Evolutionary conservation across 2,329 filamentous ascomycete genomes (phyloP), one percentile per base, ranked within the genome.

Genomic region (Aspergillus vadensis): DNA sequence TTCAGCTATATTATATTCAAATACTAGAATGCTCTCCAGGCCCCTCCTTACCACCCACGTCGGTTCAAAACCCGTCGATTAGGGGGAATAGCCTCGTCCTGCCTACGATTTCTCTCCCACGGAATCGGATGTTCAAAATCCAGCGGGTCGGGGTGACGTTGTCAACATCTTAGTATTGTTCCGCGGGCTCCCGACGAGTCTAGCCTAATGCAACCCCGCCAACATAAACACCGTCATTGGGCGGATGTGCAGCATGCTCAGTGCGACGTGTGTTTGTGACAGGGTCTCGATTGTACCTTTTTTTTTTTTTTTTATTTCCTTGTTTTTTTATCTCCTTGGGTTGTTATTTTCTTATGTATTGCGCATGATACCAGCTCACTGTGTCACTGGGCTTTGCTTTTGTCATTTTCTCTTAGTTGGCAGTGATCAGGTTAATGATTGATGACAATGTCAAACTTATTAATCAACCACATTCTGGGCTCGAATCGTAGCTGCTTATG

Each of bases 1-100:
- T 60, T 23, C 72, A 88, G 86, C 66, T 88, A 95, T 85, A 93
- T 96, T 74, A 95, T 96, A 70, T 84, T 95, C 72, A 95, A 94
- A 81, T 94, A 92, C 77, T 96, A 91, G 78, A 67, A 57, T 27
- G 49, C 41, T 48, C 41, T 27, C 48, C 41, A 38, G 38, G n/a
- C 52, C 56, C 41, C 36, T 38, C 32, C 43, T 49, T 49, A 23
- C 49, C 19, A 41, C 53, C 23, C 44, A 57, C 47, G 54, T 64
- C 48, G 50, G 50, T 57, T 51, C 32, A 53, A 19, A 25, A 48
- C n/a, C 52, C 15, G 30, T 21, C 41, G 30, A 50, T 55, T 51
- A 8, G 21, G 36, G 58, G 4, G 52, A 47, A 51, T 39, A n/a
- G 39, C 55, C 36, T 61, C 47, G 48, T 49, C 53, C 48, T 19